phyloP scores from a whole-genome alignment of 2,329 filamentous ascomycete species.

The Diplodia scrobiculata region DNA sequence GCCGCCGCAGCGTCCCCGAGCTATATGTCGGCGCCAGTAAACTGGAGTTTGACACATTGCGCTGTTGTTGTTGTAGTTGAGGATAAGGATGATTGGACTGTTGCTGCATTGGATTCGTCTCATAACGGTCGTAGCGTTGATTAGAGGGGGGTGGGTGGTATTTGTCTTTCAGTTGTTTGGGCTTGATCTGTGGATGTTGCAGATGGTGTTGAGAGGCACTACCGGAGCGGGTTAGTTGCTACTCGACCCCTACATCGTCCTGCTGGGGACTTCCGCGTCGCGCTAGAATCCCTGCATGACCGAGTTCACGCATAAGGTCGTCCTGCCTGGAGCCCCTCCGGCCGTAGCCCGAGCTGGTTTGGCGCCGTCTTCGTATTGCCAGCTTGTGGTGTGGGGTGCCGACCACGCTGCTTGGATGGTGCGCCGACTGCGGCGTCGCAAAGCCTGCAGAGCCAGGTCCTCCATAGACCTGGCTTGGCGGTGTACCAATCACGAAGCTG shows the following conservation, averaged over 20 bases:
- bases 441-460: conserved; percentile 11
- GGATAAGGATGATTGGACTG: conserved; percentile 20
- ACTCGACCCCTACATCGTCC: conserved; percentile 19
- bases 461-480: conserved; percentile 17
- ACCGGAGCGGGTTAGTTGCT: conserved; percentile 14
- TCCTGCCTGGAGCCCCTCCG: conserved; percentile 20
- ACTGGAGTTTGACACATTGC: conserved; percentile 1
- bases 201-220: conserved; percentile 3
- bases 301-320: conserved; percentile 18
- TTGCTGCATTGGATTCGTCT: conserved; percentile 18
- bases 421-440: conserved; percentile 15
- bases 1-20: conserved; percentile 6
- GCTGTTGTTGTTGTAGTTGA: not conserved
- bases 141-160: conserved; percentile 20
- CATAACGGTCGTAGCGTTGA: conserved; percentile 20
- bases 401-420: not conserved
- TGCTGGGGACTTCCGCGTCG: conserved; percentile 25
- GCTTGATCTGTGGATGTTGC: not conserved
- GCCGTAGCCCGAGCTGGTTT: conserved; percentile 27
- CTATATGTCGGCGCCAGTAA: not conserved
- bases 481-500: conserved; percentile 22
- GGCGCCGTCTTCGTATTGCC: conserved; percentile 28
- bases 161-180: conserved; percentile 7
- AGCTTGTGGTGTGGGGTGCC: conserved; percentile 21
- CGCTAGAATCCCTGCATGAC: conserved; percentile 9